phyloP scores from a whole-genome alignment of 129 eudicot species.

The Lactuca saligna region DNA sequence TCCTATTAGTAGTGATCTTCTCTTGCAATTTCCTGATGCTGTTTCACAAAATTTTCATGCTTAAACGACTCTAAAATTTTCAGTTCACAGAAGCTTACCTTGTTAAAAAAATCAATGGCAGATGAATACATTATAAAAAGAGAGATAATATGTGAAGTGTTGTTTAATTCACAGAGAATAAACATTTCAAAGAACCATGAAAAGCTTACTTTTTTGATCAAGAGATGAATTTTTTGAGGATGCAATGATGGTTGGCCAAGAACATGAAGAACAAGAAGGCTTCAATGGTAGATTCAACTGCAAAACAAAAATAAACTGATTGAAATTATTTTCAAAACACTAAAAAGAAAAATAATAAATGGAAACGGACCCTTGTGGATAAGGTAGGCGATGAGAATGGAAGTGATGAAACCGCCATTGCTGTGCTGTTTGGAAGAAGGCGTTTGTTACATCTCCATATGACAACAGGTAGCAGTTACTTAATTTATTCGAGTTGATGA shows the following conservation, averaged over 20 bases:
- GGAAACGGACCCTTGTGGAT: slow-evolving; percentile 42
- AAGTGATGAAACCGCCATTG: slow-evolving; percentile 69
- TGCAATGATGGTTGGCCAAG: slow-evolving; percentile 34
- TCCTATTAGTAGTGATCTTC: slow-evolving; percentile 68
- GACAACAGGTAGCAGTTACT: background rate
- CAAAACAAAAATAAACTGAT: slow-evolving; percentile 15
- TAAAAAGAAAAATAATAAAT: background rate
- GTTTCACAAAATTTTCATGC: slow-evolving; percentile 21
- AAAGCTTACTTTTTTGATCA: slow-evolving; percentile 45
- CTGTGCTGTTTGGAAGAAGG: slow-evolving; percentile 17
- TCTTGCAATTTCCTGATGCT: slow-evolving; percentile 47
- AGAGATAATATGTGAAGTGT: too few species aligned
- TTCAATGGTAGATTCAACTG: slow-evolving; percentile 43
- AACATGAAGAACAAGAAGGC: slow-evolving; percentile 33
- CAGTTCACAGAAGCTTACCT: background rate
- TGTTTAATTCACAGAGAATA: too few species aligned
- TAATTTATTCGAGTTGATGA: slow-evolving; percentile 15
- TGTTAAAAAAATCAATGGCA: background rate
- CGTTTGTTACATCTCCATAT: slow-evolving; percentile 8
- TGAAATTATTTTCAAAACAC: background rate
- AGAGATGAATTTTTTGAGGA: slow-evolving; percentile 34
- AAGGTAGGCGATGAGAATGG: slow-evolving; percentile 49
- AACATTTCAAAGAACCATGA: background rate
- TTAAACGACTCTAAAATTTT: slow-evolving; percentile 1
- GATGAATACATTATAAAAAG: background rate